Conservation (phyloP, 352 stramenopile genomes). For the Elongisporangium senticosum region DNA sequence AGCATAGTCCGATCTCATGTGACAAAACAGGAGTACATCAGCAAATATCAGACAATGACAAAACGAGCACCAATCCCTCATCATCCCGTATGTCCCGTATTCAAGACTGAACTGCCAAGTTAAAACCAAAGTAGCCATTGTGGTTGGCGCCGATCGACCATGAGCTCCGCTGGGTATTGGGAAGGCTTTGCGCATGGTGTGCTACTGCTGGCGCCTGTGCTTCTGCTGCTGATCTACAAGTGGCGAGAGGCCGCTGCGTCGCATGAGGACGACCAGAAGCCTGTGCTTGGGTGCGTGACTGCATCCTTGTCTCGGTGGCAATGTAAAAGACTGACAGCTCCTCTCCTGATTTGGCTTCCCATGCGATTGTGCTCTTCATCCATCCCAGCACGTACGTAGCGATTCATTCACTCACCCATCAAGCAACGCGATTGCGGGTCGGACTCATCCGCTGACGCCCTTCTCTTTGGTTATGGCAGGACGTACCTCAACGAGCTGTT, state of each 20-base stretch:
- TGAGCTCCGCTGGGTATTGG: constrained; percentile 23
- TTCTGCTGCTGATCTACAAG: constrained; percentile 41
- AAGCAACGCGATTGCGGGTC: neutral
- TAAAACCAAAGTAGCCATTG: neutral
- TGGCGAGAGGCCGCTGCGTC: constrained; percentile 23
- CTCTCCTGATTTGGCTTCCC: neutral
- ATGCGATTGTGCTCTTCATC: neutral
- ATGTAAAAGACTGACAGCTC: neutral
- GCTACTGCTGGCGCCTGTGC: constrained; percentile 40
- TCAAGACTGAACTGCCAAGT: neutral
- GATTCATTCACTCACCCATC: neutral
- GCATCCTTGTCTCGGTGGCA: neutral
- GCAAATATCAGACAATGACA: neutral
- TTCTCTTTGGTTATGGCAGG: constrained; percentile 8
- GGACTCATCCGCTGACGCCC: neutral
- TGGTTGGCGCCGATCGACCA: neutral
- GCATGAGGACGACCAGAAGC: constrained; percentile 15
- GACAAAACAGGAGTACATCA: too few species aligned
- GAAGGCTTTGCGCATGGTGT: constrained; percentile 45
- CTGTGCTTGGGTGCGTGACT: constrained; percentile 33
- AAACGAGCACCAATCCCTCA: neutral
- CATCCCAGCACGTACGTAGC: constrained; percentile 31
- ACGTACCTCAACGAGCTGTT: constrained; percentile 63
- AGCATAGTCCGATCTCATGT: neutral
- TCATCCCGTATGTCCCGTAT: neutral